Conservation (phyloP, 2,329 filamentous ascomycete genomes). For the Venturia effusa region DNA sequence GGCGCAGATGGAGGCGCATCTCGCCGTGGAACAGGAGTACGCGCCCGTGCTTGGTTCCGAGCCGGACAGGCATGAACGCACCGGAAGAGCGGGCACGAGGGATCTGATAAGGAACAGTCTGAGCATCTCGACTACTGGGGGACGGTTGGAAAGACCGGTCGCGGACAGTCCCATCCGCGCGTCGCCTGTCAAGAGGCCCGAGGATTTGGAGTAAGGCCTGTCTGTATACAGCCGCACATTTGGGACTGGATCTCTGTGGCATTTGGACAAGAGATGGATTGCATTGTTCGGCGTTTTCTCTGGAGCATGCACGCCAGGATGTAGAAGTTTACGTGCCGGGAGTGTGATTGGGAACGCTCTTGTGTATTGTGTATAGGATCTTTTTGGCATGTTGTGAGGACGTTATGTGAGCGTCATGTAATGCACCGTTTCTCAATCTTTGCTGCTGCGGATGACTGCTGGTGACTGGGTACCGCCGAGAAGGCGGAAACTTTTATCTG, state of each 20-base stretch:
- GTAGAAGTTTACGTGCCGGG: neutral
- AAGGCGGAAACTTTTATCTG: no score
- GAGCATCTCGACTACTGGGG: slow-evolving; percentile 23
- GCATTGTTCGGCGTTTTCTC: neutral
- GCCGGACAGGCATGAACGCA: slow-evolving; percentile 16
- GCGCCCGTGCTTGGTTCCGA: slow-evolving; percentile 17
- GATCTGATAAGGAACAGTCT: slow-evolving; percentile 26
- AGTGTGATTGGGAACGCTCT: no score
- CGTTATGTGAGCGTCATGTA: neutral
- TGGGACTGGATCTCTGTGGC: neutral
- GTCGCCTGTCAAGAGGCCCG: slow-evolving; percentile 35
- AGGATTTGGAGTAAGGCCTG: slow-evolving; percentile 32
- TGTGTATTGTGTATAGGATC: neutral
- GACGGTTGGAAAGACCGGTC: slow-evolving; percentile 11
- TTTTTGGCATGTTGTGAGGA: neutral
- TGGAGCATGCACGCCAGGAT: neutral
- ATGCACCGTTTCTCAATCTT: neutral
- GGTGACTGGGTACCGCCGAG: no score
- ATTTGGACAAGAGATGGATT: neutral
- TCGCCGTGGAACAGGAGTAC: slow-evolving; percentile 23
- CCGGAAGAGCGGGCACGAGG: slow-evolving; percentile 19
- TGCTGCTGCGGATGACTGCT: no score
- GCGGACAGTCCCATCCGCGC: slow-evolving; percentile 21
- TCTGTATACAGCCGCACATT: neutral
- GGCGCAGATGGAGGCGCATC: slow-evolving; percentile 42